Conservation (phyloP, 2,329 filamentous ascomycete genomes). For the Arachnomyces sp. region DNA sequence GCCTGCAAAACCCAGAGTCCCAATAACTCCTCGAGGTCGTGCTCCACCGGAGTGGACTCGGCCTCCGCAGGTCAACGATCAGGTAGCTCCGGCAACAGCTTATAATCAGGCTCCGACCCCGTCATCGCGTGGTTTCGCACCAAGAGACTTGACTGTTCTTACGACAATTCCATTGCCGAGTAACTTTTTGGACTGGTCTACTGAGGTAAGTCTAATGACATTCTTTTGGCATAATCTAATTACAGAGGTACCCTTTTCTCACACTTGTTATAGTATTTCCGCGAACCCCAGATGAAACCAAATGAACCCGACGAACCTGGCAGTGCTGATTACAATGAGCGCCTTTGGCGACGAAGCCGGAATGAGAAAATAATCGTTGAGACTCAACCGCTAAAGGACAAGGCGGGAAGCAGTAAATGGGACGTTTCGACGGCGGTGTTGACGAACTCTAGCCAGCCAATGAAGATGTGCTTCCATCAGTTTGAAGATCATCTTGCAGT, state of each 20-base stretch:
- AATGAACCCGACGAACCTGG: constrained; percentile 94
- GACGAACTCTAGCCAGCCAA: constrained; percentile 81
- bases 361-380: constrained; percentile 89
- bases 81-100: constrained; percentile 55
- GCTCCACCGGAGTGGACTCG: constrained; percentile 52
- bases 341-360: constrained; percentile 82
- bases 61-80: constrained; percentile 69
- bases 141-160: constrained; percentile 51
- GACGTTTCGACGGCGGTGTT: constrained; percentile 74
- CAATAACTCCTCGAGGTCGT: constrained; percentile 43
- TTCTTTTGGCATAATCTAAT: background rate
- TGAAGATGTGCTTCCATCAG: constrained; percentile 93
- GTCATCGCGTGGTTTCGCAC: constrained; percentile 65
- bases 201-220: constrained; percentile 49
- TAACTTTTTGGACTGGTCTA: constrained; percentile 88
- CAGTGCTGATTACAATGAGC: constrained; percentile 90
- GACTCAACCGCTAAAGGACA: constrained; percentile 87
- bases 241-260: constrained; percentile 14
- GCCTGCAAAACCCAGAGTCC: constrained; percentile 25
- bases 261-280: constrained; percentile 62
- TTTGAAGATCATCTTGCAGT: constrained; percentile 95
- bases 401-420: constrained; percentile 80
- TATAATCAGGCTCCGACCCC: constrained; percentile 74
- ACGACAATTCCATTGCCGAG: constrained; percentile 70
- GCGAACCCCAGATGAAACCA: constrained; percentile 95